Conservation (phyloP, 208 protist genomes). For the Acanthamoeba rhysodes region DNA sequence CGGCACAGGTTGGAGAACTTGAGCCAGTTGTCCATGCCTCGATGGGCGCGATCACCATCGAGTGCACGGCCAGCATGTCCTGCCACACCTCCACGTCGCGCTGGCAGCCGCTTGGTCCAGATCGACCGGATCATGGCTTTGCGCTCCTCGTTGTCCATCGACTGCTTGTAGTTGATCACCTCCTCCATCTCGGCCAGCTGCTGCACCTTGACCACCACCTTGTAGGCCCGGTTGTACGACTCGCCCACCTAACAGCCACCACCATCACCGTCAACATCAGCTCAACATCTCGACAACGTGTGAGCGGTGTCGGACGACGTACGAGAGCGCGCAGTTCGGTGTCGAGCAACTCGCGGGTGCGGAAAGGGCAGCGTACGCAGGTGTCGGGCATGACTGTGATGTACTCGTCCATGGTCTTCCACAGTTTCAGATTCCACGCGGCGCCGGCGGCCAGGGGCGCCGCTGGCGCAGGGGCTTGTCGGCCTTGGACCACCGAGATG, state of each 20-base stretch:
- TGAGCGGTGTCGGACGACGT: no score
- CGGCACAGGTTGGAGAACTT: slow-evolving; percentile 73
- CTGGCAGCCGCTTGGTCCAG: slow-evolving; percentile 94
- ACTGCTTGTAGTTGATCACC: slow-evolving; percentile 74
- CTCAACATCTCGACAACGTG: no score
- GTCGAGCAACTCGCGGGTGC: no score
- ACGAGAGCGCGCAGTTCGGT: no score
- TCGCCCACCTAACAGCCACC: no score
- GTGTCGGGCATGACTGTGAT: slow-evolving; percentile 92
- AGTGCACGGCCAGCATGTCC: slow-evolving; percentile 66
- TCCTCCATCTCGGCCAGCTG: slow-evolving; percentile 99
- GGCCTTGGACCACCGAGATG: slow-evolving; percentile 94
- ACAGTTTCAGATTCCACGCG: slow-evolving; percentile 95
- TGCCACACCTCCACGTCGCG: slow-evolving; percentile 97
- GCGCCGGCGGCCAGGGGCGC: slow-evolving; percentile 96
- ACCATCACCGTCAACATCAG: no score
- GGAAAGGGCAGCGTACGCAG: no score
- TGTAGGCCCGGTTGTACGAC: slow-evolving; percentile 99
- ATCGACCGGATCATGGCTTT: slow-evolving; percentile 87
- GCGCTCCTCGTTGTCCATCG: background rate
- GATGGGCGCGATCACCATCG: slow-evolving; percentile 61
- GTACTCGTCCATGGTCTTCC: slow-evolving; percentile 83
- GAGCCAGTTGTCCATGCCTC: slow-evolving; percentile 75
- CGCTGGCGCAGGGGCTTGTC: slow-evolving; percentile 84
- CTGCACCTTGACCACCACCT: slow-evolving; percentile 97